Percentiles rank a stretch among this genome's conserved stretches.
Conservation (phyloP, 1,284 basidiomycete species). For the Fomitopsis betulina region DNA sequence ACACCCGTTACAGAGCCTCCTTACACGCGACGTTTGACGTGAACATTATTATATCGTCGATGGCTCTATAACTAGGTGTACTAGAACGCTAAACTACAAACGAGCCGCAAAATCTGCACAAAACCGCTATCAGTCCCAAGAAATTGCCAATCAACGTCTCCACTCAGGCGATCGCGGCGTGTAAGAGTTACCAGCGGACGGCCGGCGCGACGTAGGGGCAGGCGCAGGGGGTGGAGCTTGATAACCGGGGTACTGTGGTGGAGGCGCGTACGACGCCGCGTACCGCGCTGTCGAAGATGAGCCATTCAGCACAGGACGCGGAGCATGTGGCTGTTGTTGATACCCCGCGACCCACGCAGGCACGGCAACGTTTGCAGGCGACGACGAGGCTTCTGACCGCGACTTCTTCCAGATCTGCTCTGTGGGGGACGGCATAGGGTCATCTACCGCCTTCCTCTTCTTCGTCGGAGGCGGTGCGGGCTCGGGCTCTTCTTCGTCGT, state of each 20-base stretch:
- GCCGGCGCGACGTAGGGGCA: constrained; percentile 7
- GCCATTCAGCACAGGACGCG: constrained; percentile 1
- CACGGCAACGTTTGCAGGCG: not conserved
- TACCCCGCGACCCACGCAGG: constrained; percentile 14
- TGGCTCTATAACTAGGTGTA: not conserved
- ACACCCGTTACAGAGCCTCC: not conserved
- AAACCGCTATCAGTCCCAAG: not conserved
- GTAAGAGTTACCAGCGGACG: constrained; percentile 8
- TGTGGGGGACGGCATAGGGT: constrained; percentile 45
- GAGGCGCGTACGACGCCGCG: constrained; percentile 8
- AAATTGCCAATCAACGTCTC: not conserved
- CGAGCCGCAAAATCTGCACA: not conserved
- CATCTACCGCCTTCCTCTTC: constrained; percentile 53
- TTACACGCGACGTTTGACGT: not conserved
- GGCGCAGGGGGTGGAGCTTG: constrained; percentile 6
- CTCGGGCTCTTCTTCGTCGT: constrained; percentile 67
- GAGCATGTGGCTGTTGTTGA: constrained; percentile 2
- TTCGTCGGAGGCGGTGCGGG: constrained; percentile 19
- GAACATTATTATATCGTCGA: not conserved
- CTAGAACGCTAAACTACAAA: not conserved
- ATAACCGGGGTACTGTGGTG: constrained; percentile 10
- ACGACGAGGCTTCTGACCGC: constrained; percentile 35
- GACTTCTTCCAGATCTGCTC: constrained; percentile 74
- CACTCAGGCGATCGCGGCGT: constrained; percentile 7
- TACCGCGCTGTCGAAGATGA: constrained; percentile 12